Base-by-base conservation (phyloP, 1,139 yeast genomes). In the Candida labiduridarum region DNA sequence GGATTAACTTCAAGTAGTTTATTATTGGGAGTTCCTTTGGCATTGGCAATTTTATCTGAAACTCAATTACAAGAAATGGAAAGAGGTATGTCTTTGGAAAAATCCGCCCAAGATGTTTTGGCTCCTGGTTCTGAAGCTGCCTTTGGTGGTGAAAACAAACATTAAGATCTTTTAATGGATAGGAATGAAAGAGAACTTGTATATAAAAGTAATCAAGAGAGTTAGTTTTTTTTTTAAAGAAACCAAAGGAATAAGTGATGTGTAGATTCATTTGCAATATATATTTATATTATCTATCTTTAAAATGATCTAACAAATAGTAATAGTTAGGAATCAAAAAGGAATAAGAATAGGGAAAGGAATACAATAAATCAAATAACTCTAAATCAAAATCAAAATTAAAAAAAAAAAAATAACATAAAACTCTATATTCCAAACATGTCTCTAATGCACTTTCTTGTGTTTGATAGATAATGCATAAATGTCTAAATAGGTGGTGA, bases 61-160 rank as follows among this genome's bases (percentile, higher is more conserved):
- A 94, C 91, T 64, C 97, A 92, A 75, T 81, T 92, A 67, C 85
- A 85, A 68, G 97, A 92, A 74, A 83, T 90, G 87, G 97, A 92
- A 76, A 89, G 89, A 77, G 96, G 90, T 67, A 85, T 91, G 80
- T 84, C 87, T 60, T 79, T 90, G 67, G 92, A 87, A 67, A 91
- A 88, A 71, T 86, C 89, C 54, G 89, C 95, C 36, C 89, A 85
- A 65, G 95, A 87, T 58, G 85, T 89, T 47, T 77, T 89, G 63
- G 91, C 95, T 48, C 87, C 92, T 56, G 89, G 89, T 53, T 82
- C 87, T 45, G 84, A 80, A 64, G 73, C 74, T 56, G 84, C 83
- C 15, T 78, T 79, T 67, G 79, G 71, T 52, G 79, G 71, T 52
- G 74, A 66, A 51, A 69, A 69, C 64, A 68, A 69, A 59, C 40